Evolutionary conservation across 2,329 filamentous ascomycete genomes (phyloP).

Genomic region (Xylaria sp.): DNA sequence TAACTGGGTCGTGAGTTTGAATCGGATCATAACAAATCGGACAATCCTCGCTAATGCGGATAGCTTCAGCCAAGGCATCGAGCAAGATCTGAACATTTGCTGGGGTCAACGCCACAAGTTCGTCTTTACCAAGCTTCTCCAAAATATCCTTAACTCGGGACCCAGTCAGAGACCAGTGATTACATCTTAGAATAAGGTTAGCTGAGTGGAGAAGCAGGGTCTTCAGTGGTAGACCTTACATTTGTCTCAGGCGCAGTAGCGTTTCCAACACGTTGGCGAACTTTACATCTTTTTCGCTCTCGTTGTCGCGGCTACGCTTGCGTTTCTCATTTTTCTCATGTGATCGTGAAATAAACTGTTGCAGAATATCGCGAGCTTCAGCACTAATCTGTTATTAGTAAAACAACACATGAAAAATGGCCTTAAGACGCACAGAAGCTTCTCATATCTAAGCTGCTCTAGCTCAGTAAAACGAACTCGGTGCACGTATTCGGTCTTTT

Average conservation of each 20-base stretch:
- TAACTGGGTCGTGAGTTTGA: slow-evolving; percentile 71
- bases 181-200: slow-evolving; percentile 65
- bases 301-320: slow-evolving; percentile 50
- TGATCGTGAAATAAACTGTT: slow-evolving; percentile 59
- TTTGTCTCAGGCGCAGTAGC: slow-evolving; percentile 82
- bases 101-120: slow-evolving; percentile 74
- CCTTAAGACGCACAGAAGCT: slow-evolving; percentile 65
- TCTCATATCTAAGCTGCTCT: slow-evolving; percentile 81
- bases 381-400: slow-evolving; percentile 56
- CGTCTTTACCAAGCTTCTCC: slow-evolving; percentile 72
- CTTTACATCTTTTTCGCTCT: slow-evolving; percentile 55
- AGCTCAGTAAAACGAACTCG: slow-evolving; percentile 77
- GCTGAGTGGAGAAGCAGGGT: background rate
- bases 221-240: slow-evolving; percentile 51
- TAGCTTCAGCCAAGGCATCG: slow-evolving; percentile 77
- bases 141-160: slow-evolving; percentile 79
- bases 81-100: slow-evolving; percentile 79
- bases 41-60: slow-evolving; percentile 85
- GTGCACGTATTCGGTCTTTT: slow-evolving; percentile 81
- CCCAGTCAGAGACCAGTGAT: slow-evolving; percentile 86
- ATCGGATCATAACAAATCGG: slow-evolving; percentile 81
- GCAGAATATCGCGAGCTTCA: slow-evolving; percentile 78
- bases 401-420: background rate
- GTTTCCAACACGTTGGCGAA: slow-evolving; percentile 84
- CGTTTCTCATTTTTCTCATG: slow-evolving; percentile 43